These are phyloP conservation scores for Tolypocladium guangdongense DNA, from an alignment of 2,329 filamentous ascomycete species.

Conservation along the genomic window DNA sequence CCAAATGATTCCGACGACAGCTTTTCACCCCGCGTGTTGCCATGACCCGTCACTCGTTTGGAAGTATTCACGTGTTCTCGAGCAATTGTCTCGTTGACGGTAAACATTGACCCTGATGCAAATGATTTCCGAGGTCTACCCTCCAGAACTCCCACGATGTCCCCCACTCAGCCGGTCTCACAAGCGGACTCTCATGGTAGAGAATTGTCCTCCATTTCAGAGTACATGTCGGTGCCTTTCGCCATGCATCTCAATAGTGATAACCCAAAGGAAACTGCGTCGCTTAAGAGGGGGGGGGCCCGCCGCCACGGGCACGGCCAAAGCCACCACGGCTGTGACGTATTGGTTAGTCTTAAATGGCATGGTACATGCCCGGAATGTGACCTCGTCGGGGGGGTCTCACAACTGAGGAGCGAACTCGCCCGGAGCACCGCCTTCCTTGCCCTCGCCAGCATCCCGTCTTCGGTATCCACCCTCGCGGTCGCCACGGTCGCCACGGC, in stretches of 20 bases:
- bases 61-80: constrained; percentile 10
- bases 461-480: constrained; percentile 87
- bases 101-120: constrained; percentile 33
- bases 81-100: constrained; percentile 23
- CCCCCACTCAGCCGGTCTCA: constrained; percentile 28
- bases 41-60: neutral
- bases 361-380: neutral
- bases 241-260: constrained; percentile 33
- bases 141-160: constrained; percentile 34
- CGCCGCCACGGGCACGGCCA: constrained; percentile 71
- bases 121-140: constrained; percentile 38
- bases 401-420: constrained; percentile 87
- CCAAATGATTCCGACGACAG: neutral
- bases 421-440: constrained; percentile 86
- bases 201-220: constrained; percentile 30
- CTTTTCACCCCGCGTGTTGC: neutral
- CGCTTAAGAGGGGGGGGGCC: constrained; percentile 55
- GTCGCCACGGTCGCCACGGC: constrained; percentile 62
- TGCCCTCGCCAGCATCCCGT: constrained; percentile 74
- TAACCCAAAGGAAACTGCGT: constrained; percentile 28
- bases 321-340: constrained; percentile 65
- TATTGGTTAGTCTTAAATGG: constrained; percentile 1
- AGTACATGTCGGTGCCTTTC: constrained; percentile 36
- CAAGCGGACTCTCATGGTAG: constrained; percentile 27
- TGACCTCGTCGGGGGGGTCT: constrained; percentile 24